A percentile compares a stretch with the other conserved stretches of the same genome.
Evolutionary conservation across 345 rosid species (phyloP).

Genomic region (Linum lewisii): DNA sequence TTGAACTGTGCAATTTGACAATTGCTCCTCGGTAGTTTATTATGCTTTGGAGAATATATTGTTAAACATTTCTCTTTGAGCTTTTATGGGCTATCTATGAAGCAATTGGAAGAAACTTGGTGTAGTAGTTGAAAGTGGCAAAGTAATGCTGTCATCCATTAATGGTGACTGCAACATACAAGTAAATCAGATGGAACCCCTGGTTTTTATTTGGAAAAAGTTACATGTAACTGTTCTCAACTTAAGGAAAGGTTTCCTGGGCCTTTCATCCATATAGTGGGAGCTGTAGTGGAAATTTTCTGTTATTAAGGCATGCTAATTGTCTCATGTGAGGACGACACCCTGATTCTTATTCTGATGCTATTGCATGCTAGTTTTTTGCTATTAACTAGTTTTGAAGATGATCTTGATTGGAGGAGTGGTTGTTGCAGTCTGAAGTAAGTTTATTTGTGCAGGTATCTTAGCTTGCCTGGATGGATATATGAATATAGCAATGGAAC

Average conservation of each 20-base stretch:
- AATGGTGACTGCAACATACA: too few species aligned
- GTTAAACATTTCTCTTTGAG: not conserved
- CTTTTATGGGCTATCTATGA: not conserved
- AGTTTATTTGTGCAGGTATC: slow-evolving; percentile 40
- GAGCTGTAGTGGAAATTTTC: not conserved
- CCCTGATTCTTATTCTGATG: too few species aligned
- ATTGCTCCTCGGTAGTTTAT: not conserved
- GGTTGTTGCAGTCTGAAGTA: not conserved
- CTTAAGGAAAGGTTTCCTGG: too few species aligned
- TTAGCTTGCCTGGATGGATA: slow-evolving; percentile 88
- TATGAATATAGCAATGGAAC: slow-evolving; percentile 98
- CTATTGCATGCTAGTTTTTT: too few species aligned
- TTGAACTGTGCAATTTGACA: not conserved
- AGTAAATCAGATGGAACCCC: too few species aligned
- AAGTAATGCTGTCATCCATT: not conserved
- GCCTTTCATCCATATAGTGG: not conserved
- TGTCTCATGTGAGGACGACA: too few species aligned
- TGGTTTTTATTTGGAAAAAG: too few species aligned
- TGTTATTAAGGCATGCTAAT: too few species aligned
- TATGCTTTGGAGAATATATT: not conserved
- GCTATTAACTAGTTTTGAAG: too few species aligned
- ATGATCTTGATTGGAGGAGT: too few species aligned
- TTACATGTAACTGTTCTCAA: too few species aligned
- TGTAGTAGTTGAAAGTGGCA: not conserved
- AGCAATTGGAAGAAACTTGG: not conserved